Evolutionary conservation across 371 early-diverging fungal species (phyloP).

Genomic region (Rhizomucor pusillus): DNA sequence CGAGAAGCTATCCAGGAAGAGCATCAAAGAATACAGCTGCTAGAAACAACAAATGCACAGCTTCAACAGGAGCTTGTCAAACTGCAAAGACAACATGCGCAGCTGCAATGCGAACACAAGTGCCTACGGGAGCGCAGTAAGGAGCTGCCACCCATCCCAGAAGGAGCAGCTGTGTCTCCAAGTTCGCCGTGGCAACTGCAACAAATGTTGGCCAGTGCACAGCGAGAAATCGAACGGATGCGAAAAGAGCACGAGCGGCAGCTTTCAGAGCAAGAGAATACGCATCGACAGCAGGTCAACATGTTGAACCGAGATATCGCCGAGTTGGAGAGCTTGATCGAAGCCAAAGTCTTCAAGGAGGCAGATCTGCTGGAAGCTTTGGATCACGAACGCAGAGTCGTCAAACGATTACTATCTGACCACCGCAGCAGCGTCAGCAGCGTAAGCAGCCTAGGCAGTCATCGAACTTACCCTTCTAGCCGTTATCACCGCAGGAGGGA

Average conservation of each 20-base stretch:
- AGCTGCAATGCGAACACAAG: slow-evolving; percentile 61
- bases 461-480: neutral
- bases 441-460: neutral
- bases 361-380: slow-evolving; percentile 58
- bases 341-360: slow-evolving; percentile 66
- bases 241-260: slow-evolving; percentile 10
- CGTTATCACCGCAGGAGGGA: neutral
- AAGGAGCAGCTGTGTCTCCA: neutral
- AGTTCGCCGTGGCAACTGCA: slow-evolving; percentile 3
- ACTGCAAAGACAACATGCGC: slow-evolving; percentile 57
- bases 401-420: slow-evolving; percentile 43
- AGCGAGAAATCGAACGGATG: neutral
- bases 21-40: neutral
- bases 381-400: slow-evolving; percentile 33
- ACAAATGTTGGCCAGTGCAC: slow-evolving; percentile 4
- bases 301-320: slow-evolving; percentile 57
- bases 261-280: slow-evolving; percentile 41
- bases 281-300: slow-evolving; percentile 50
- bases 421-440: slow-evolving; percentile 11
- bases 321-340: slow-evolving; percentile 59
- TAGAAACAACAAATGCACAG: slow-evolving; percentile 53
- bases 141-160: slow-evolving; percentile 2
- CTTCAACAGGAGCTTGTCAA: slow-evolving; percentile 44
- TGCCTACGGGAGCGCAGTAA: neutral
- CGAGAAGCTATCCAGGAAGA: no score